phyloP scores from a whole-genome alignment of 2,329 filamentous ascomycete species.

The Colletotrichum sp. region DNA sequence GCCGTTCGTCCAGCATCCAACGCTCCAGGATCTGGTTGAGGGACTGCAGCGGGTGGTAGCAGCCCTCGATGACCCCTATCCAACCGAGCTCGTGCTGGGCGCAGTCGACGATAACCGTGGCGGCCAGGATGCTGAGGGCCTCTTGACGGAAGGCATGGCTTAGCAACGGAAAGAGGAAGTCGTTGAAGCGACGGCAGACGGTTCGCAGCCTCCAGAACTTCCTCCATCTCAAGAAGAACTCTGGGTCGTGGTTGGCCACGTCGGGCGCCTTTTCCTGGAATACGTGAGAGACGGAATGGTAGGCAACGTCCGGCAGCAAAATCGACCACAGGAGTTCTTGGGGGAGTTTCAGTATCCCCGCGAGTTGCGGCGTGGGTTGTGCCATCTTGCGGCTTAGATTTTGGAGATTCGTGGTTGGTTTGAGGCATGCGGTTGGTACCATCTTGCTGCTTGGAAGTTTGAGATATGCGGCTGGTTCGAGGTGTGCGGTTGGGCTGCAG shows the following conservation, averaged over 20 bases:
- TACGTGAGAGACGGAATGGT: not conserved
- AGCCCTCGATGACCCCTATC: not conserved
- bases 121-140: not conserved
- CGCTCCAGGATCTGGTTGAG: not conserved
- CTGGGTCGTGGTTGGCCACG: not conserved
- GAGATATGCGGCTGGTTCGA: no score
- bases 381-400: not conserved
- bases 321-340: not conserved
- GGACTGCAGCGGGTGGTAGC: not conserved
- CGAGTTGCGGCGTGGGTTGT: not conserved
- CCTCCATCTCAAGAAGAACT: not conserved
- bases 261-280: not conserved
- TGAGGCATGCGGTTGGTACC: not conserved
- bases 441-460: no score
- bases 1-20: not conserved
- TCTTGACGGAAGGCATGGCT: not conserved
- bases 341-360: not conserved
- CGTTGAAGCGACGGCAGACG: not conserved
- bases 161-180: not conserved
- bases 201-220: not conserved
- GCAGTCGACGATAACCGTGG: not conserved
- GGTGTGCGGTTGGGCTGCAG: no score
- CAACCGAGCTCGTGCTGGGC: not conserved
- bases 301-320: not conserved
- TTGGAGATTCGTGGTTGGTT: not conserved